Conservation (phyloP, 768 basidiomycete species). For the Lentinus brumalis region DNA sequence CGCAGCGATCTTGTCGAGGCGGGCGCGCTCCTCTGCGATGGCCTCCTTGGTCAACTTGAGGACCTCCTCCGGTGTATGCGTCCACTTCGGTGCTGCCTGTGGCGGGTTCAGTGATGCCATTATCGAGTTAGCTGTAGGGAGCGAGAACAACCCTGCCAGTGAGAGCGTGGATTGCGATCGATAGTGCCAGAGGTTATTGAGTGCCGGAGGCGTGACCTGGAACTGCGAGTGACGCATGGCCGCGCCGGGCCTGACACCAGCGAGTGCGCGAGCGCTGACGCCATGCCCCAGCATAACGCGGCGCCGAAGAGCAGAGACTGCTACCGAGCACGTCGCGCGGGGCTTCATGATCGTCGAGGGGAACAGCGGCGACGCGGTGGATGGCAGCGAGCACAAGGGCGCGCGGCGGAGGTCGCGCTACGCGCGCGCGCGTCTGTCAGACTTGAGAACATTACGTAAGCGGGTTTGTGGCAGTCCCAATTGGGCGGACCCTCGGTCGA, state of each 20-base stretch:
- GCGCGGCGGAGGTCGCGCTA: not conserved
- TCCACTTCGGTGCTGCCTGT: slow-evolving; percentile 66
- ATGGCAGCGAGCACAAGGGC: not conserved
- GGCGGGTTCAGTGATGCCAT: slow-evolving; percentile 62
- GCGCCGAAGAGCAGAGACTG: slow-evolving; percentile 14
- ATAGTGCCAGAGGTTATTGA: slow-evolving; percentile 16
- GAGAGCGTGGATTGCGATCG: slow-evolving; percentile 30
- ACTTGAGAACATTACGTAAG: slow-evolving; percentile 5
- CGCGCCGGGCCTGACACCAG: slow-evolving; percentile 7
- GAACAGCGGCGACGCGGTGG: not conserved
- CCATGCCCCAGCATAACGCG: slow-evolving; percentile 8
- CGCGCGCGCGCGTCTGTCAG: not conserved
- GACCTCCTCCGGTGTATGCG: slow-evolving; percentile 65
- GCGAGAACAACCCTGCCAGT: slow-evolving; percentile 29
- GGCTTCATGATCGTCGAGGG: slow-evolving; percentile 16
- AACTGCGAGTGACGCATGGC: slow-evolving; percentile 10
- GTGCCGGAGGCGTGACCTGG: slow-evolving; percentile 18
- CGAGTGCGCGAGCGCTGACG: slow-evolving; percentile 12
- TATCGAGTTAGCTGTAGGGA: slow-evolving; percentile 17
- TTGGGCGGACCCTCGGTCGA: slow-evolving; percentile 2
- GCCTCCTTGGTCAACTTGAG: slow-evolving; percentile 55
- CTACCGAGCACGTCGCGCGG: slow-evolving; percentile 16
- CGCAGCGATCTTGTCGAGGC: slow-evolving; percentile 61
- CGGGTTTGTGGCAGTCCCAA: not conserved
- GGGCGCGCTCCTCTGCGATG: slow-evolving; percentile 55